These are phyloP conservation scores for Phytophthora nicotianae DNA, from an alignment of 352 stramenopile genomes.

Conservation along the genomic window DNA sequence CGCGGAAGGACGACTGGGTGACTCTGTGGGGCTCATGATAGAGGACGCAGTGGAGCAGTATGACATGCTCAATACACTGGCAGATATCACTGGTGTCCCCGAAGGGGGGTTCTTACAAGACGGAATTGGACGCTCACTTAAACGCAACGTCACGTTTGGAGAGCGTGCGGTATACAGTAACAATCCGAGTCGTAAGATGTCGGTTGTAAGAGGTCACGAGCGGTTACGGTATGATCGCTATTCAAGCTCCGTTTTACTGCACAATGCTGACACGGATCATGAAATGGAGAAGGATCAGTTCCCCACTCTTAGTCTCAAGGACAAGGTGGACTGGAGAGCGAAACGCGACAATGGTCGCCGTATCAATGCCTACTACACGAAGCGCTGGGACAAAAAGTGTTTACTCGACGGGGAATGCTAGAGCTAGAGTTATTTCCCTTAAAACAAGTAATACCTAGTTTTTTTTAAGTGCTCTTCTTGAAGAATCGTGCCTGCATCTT, in stretches of 20 bases:
- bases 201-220: slow-evolving; percentile 39
- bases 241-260: slow-evolving; percentile 41
- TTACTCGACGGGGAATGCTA: slow-evolving; percentile 38
- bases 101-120: slow-evolving; percentile 41
- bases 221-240: slow-evolving; percentile 52
- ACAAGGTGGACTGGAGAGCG: slow-evolving; percentile 23
- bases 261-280: slow-evolving; percentile 47
- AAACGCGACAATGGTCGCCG: slow-evolving; percentile 35
- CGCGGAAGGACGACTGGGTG: slow-evolving; percentile 39
- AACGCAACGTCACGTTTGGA: slow-evolving; percentile 41
- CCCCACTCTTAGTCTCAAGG: slow-evolving; percentile 17
- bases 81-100: slow-evolving; percentile 45
- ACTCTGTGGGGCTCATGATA: slow-evolving; percentile 31
- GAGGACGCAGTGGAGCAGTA: slow-evolving; percentile 44
- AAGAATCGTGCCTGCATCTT: too few relatives aligned
- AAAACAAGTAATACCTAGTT: too few relatives aligned
- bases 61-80: slow-evolving; percentile 47
- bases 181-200: slow-evolving; percentile 55
- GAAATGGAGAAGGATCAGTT: slow-evolving; percentile 44
- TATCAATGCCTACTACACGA: slow-evolving; percentile 60
- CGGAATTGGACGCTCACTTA: slow-evolving; percentile 47
- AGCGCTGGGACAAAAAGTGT: slow-evolving; percentile 51
- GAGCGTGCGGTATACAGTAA: slow-evolving; percentile 56
- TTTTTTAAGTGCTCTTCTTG: too few relatives aligned
- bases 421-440: too few relatives aligned